These are phyloP conservation scores for Boletus patriciae DNA, from an alignment of 768 basidiomycete genomes.

Conservation along the genomic window DNA sequence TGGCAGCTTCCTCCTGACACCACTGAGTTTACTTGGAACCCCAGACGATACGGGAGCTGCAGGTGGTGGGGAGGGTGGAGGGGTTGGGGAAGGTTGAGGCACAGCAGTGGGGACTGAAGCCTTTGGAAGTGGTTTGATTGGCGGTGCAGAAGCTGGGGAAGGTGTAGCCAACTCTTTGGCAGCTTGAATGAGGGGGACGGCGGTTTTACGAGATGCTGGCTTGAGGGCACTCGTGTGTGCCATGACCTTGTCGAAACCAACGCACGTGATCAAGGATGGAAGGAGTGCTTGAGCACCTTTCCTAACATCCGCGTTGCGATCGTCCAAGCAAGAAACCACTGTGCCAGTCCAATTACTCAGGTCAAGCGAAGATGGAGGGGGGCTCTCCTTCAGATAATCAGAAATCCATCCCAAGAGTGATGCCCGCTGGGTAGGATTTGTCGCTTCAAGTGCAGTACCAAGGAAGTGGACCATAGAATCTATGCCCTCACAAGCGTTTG, in stretches of 20 bases:
- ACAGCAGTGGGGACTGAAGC: slow-evolving; percentile 18
- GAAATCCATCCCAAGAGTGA: slow-evolving; percentile 77
- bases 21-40: slow-evolving; percentile 48
- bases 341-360: slow-evolving; percentile 64
- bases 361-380: slow-evolving; percentile 57
- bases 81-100: slow-evolving; percentile 32
- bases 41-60: slow-evolving; percentile 32
- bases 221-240: slow-evolving; percentile 85
- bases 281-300: slow-evolving; percentile 86
- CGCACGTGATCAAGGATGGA: slow-evolving; percentile 67
- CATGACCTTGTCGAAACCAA: slow-evolving; percentile 84
- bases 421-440: slow-evolving; percentile 85
- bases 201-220: slow-evolving; percentile 83
- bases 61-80: slow-evolving; percentile 49
- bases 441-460: slow-evolving; percentile 75
- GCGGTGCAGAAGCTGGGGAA: slow-evolving; percentile 27
- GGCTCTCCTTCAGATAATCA: slow-evolving; percentile 73
- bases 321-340: slow-evolving; percentile 80
- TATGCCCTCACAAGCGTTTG: slow-evolving; percentile 77
- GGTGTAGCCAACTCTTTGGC: slow-evolving; percentile 54
- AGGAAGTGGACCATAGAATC: slow-evolving; percentile 81
- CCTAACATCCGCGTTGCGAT: slow-evolving; percentile 86
- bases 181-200: slow-evolving; percentile 85
- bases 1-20: slow-evolving; percentile 73
- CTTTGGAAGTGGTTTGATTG: slow-evolving; percentile 33